Percentiles rank a stretch among this genome's conserved stretches.
These are phyloP conservation scores for Colletotrichum cuscutae DNA, from an alignment of 2,329 filamentous ascomycete species.

Conservation along the genomic window DNA sequence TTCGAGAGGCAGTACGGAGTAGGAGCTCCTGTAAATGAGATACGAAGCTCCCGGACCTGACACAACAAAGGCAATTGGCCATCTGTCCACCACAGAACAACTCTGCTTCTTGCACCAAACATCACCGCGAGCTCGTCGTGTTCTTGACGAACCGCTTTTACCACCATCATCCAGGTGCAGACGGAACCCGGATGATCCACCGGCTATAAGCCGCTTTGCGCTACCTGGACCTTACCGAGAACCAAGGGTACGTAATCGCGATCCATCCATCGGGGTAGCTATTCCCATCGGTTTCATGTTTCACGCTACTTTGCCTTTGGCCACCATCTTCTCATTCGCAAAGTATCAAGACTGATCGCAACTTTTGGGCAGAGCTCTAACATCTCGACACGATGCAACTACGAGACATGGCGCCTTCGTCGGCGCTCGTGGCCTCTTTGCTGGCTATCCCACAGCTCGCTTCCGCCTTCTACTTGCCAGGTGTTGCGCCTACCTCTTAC, in stretches of 20 bases:
- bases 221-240: constrained; percentile 15
- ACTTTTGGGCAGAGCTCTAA: not conserved
- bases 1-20: constrained; percentile 25
- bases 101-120: not conserved
- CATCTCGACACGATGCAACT: constrained; percentile 53
- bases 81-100: constrained; percentile 26
- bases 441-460: constrained; percentile 63
- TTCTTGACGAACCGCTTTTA: not conserved
- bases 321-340: not conserved
- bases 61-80: constrained; percentile 11
- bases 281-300: constrained; percentile 30
- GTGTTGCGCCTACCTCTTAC: constrained; percentile 95
- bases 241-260: constrained; percentile 30
- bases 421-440: constrained; percentile 61
- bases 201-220: constrained; percentile 26
- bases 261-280: constrained; percentile 9
- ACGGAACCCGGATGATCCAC: constrained; percentile 24
- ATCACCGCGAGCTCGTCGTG: not conserved
- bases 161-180: not conserved
- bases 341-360: not conserved
- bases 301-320: not conserved
- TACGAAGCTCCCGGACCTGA: constrained; percentile 23
- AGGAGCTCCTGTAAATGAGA: constrained; percentile 14
- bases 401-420: constrained; percentile 55
- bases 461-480: constrained; percentile 93